A percentile compares a stretch with the other conserved stretches of the same genome.
phyloP scores from a whole-genome alignment of 495 filamentous ascomycete species.

The Elasticomyces elasticus region DNA sequence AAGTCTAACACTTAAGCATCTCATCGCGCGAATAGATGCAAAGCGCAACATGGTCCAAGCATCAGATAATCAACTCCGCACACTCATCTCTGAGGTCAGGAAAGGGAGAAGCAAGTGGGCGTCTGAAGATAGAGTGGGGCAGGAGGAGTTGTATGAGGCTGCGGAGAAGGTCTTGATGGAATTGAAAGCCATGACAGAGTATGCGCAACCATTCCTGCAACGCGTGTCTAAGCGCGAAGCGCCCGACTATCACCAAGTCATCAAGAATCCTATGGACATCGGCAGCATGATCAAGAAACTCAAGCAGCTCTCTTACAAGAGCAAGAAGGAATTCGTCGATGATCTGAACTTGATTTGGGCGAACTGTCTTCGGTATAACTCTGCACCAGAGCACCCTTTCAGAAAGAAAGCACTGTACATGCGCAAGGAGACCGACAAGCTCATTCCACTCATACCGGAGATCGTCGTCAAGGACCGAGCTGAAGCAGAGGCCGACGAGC shows the following conservation, averaged over 20 bases:
- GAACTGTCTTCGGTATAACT: conserved; percentile 94
- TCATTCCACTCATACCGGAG: conserved; percentile 90
- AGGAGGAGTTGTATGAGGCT: conserved; percentile 96
- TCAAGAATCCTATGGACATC: conserved; percentile 96
- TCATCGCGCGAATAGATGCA: conserved; percentile 89
- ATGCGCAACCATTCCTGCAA: conserved; percentile 85
- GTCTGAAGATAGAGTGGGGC: conserved; percentile 89
- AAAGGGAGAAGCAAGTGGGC: conserved; percentile 99
- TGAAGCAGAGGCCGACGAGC: conserved; percentile 93
- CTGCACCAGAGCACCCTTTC: conserved; percentile 73
- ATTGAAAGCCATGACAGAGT: conserved; percentile 91
- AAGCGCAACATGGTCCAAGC: conserved; percentile 79
- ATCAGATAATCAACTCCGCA: conserved; percentile 83
- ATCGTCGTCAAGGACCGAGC: conserved; percentile 80
- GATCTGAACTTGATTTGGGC: conserved; percentile 93
- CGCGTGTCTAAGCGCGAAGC: conserved; percentile 93
- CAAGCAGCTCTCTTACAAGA: conserved; percentile 75
- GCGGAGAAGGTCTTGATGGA: conserved; percentile 92
- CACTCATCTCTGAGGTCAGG: conserved; percentile 88
- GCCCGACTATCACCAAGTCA: conserved; percentile 88
- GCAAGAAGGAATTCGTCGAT: conserved; percentile 87
- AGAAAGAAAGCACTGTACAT: conserved; percentile 91
- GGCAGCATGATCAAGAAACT: conserved; percentile 98
- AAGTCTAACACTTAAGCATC: conserved; percentile 90
- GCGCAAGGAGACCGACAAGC: conserved; percentile 91